phyloP scores from a whole-genome alignment of 495 filamentous ascomycete species.

The Tuber magnatum region DNA sequence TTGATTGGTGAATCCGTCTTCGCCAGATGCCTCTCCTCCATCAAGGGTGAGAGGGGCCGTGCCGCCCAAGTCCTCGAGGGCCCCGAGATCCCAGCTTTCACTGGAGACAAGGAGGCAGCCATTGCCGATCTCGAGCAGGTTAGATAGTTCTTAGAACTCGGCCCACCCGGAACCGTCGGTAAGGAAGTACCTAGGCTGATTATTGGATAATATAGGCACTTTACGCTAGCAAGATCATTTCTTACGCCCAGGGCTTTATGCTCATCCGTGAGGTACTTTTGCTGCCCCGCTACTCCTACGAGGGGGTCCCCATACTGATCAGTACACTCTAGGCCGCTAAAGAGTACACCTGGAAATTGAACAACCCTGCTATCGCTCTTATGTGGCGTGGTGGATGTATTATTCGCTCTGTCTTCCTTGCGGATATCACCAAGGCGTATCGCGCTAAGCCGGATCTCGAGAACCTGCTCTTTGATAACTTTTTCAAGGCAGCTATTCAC shows the following conservation, averaged over 20 bases:
- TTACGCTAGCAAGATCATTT: constrained; percentile 99
- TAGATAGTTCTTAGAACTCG: constrained; percentile 3
- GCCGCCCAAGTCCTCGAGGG: constrained; percentile 68
- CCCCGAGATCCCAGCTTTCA: constrained; percentile 70
- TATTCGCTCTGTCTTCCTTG: constrained; percentile 98
- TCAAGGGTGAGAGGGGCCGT: constrained; percentile 87
- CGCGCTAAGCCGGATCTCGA: constrained; percentile 89
- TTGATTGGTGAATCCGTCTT: constrained; percentile 96
- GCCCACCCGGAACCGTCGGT: no score
- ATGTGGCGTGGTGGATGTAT: constrained; percentile 99
- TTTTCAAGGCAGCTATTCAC: constrained; percentile 99
- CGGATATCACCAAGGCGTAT: constrained; percentile 97
- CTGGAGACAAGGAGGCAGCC: constrained; percentile 84
- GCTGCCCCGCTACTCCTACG: background rate
- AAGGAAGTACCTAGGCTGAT: constrained; percentile 26
- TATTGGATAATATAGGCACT: constrained; percentile 51
- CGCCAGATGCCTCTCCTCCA: constrained; percentile 81
- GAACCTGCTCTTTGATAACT: constrained; percentile 96
- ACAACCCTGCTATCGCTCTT: constrained; percentile 98
- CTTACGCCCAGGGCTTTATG: constrained; percentile 99
- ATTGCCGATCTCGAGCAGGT: constrained; percentile 90
- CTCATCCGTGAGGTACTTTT: constrained; percentile 88
- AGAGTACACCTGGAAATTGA: constrained; percentile 95
- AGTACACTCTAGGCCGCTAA: constrained; percentile 63
- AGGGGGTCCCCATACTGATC: constrained; percentile 34